Base-by-base conservation (phyloP, 2,329 filamentous ascomycete genomes). In the Lecanosticta acicola region DNA sequence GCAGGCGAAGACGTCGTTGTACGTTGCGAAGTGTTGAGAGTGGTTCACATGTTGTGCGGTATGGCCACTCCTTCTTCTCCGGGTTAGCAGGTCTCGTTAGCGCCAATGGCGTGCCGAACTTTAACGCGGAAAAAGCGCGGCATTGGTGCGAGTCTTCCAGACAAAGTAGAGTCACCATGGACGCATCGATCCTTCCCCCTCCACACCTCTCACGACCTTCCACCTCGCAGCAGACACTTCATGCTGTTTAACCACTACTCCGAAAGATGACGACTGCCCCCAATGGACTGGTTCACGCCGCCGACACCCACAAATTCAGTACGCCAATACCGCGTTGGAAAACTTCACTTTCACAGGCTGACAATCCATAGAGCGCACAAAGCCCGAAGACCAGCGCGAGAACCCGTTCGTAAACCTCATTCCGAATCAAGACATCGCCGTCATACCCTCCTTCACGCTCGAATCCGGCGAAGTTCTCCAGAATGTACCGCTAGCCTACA, bases 371-470 rank as follows among this genome's bases (percentile, higher is more conserved):
- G 62, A 56, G 50, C 53, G 61, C 44, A 58, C 60, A 33, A 60
- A 53, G 24, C 56, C 61, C 9, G 42, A 48, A 18, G 62, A 65
- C 32, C 88, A 96, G 68, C 82, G 86, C 61, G 91, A 96, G 72
- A 98, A 97, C 70, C 91, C 90, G 21, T 97, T 90, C 66, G 81
- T 87, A 50, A 71, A 77, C 54, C 76, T 97, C 62, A 94, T 98
- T 42, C 84, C 88, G 42, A 84, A 95, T 60, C 93, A 97, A 70
- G 77, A 84, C 43, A 85, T 94, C 61, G 88, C 85, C 46, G 80
- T 93, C 50, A 80, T 98, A 45, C 91, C 93, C 1, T 83, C 83
- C 19, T 95, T 96, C 67, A 89, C 85, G 7, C 85, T 98, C 55
- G 93, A 98, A 68, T 97, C 90, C 1, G 93, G 93, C 39, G 87